phyloP scores from a whole-genome alignment of 2,329 filamentous ascomycete species.

The Blastomyces percursus region DNA sequence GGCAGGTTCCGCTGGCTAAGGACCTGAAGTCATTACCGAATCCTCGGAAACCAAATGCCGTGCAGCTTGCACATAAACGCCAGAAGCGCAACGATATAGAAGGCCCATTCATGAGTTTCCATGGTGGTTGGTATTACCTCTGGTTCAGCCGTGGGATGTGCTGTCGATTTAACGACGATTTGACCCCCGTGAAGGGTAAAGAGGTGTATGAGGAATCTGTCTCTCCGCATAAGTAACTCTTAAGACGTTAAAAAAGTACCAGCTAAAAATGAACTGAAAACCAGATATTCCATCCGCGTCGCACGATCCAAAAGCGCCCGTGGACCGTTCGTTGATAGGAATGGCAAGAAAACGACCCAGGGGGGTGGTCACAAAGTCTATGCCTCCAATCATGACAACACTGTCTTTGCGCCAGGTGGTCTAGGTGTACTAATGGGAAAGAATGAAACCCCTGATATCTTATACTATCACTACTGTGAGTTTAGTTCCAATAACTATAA shows the following conservation, averaged over 20 bases:
- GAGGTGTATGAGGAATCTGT: background rate
- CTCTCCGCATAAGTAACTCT: background rate
- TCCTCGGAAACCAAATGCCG: conserved; percentile 16
- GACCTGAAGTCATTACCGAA: conserved; percentile 23
- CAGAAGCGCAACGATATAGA: conserved; percentile 21
- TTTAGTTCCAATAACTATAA: background rate
- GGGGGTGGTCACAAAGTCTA: conserved; percentile 27
- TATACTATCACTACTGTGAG: conserved; percentile 33
- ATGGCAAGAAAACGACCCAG: conserved; percentile 19
- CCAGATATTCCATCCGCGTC: conserved; percentile 27
- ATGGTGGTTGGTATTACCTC: conserved; percentile 27
- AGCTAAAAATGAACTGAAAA: background rate
- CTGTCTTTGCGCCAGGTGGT: conserved; percentile 31
- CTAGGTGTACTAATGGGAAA: conserved; percentile 24
- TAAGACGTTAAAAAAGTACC: background rate
- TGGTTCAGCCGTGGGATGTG: conserved; percentile 34
- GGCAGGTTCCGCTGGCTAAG: conserved; percentile 24
- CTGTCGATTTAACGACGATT: conserved; percentile 21
- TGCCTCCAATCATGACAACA: conserved; percentile 27
- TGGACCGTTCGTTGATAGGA: conserved; percentile 28
- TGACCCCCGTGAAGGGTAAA: background rate
- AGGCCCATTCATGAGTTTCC: conserved; percentile 28
- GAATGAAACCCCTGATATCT: conserved; percentile 21
- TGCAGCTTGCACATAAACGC: conserved; percentile 22
- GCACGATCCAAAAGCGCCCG: conserved; percentile 24